Conservation (phyloP, 2,329 filamentous ascomycete species). For the Fusarium pininemorale region DNA sequence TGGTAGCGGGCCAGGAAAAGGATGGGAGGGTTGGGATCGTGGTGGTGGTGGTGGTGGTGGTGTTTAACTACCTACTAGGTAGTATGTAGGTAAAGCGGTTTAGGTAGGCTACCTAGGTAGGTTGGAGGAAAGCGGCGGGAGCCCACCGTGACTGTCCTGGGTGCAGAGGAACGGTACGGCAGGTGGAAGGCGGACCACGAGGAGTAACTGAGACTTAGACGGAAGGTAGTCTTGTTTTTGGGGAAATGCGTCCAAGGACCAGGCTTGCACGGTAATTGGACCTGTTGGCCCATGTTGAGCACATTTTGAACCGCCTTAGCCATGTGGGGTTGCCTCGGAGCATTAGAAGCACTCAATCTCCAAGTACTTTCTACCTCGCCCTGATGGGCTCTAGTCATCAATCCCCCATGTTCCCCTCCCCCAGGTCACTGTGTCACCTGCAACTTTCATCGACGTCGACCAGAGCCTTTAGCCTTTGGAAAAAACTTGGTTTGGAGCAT, state of each 20-base stretch:
- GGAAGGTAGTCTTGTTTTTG: slow-evolving; percentile 20
- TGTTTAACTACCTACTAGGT: slow-evolving; percentile 8
- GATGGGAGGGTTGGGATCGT: slow-evolving; percentile 29
- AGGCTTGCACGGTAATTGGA: slow-evolving; percentile 7
- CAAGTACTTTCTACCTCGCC: slow-evolving; percentile 25
- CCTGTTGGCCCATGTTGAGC: not conserved
- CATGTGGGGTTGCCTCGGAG: slow-evolving; percentile 35
- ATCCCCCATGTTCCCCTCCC: slow-evolving; percentile 30
- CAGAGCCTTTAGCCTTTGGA: slow-evolving; percentile 17
- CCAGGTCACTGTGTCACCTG: slow-evolving; percentile 37
- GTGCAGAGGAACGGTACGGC: slow-evolving; percentile 22
- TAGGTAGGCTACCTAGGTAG: slow-evolving; percentile 3
- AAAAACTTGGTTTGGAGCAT: slow-evolving; percentile 2
- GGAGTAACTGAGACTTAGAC: slow-evolving; percentile 6
- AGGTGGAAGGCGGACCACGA: slow-evolving; percentile 4
- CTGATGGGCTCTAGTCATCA: slow-evolving; percentile 11
- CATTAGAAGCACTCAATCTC: slow-evolving; percentile 6
- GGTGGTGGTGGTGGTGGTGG: slow-evolving; percentile 30
- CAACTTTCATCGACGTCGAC: slow-evolving; percentile 38
- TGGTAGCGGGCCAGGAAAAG: slow-evolving; percentile 27
- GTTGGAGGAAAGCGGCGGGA: slow-evolving; percentile 19
- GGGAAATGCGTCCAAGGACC: slow-evolving; percentile 9
- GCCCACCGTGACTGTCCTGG: slow-evolving; percentile 21
- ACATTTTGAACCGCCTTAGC: not conserved
- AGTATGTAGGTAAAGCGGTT: slow-evolving; percentile 15